These are phyloP conservation scores for Fusarium devonianum DNA, from an alignment of 2,329 filamentous ascomycete species.

Conservation along the genomic window DNA sequence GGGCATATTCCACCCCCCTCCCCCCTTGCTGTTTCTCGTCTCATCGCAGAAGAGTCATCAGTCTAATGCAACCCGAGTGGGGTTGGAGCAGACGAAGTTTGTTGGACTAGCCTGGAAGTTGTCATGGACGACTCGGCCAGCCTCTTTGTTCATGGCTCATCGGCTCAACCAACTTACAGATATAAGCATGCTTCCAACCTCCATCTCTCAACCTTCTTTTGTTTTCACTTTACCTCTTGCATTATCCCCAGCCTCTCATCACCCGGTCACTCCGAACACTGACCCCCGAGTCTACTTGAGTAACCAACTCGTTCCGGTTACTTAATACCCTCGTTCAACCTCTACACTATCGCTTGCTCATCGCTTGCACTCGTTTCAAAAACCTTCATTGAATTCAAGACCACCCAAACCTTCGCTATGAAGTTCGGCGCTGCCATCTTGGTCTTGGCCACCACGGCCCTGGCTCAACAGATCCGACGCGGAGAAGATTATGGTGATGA, in stretches of 20 bases:
- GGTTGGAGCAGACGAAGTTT: conserved; percentile 26
- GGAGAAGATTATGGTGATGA: conserved; percentile 11
- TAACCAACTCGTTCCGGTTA: conserved; percentile 45
- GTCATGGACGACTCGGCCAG: conserved; percentile 29
- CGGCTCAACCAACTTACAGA: conserved; percentile 19
- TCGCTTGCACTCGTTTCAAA: conserved; percentile 28
- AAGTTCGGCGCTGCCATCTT: conserved; percentile 38
- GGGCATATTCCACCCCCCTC: conserved; percentile 35
- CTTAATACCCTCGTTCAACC: conserved; percentile 40
- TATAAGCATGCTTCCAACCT: conserved; percentile 35
- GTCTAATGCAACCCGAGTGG: conserved; percentile 37
- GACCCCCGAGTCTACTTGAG: conserved; percentile 27
- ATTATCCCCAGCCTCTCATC: conserved; percentile 24
- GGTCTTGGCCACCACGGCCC: conserved; percentile 37
- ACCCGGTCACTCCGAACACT: conserved; percentile 14
- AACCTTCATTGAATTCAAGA: conserved; percentile 28
- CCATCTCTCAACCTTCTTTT: conserved; percentile 19
- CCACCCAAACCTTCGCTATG: conserved; percentile 30
- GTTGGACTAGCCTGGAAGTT: conserved; percentile 28
- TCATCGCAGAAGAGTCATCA: conserved; percentile 24
- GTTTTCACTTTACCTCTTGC: conserved; percentile 22
- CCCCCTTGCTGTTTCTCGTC: conserved; percentile 32
- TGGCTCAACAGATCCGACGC: conserved; percentile 34
- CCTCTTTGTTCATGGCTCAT: conserved; percentile 11
- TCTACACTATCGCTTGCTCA: conserved; percentile 28